Percentiles rank a stretch among this genome's conserved stretches.
Conservation (phyloP, 345 rosid species). For the Syzygium grande region DNA sequence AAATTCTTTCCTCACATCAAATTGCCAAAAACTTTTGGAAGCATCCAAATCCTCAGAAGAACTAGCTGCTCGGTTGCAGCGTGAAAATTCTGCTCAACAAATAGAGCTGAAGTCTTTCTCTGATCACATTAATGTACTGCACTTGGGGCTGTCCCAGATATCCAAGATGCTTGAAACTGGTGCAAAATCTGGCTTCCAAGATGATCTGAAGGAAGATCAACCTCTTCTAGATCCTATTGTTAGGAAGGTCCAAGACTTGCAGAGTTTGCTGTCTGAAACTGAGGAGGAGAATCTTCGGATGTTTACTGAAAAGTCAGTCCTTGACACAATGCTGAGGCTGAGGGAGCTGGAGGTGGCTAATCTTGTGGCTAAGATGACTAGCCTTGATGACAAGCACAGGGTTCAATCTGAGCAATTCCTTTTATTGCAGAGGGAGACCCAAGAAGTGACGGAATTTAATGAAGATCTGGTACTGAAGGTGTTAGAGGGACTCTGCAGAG, state of each 20-base stretch:
- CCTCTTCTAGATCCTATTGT: conserved; percentile 24
- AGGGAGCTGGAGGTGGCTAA: conserved; percentile 49
- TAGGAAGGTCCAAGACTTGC: conserved; percentile 45
- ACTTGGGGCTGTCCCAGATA: conserved; percentile 43
- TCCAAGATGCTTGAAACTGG: conserved; percentile 37
- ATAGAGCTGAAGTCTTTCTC: conserved; percentile 45
- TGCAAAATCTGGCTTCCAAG: conserved; percentile 18
- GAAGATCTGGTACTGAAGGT: conserved; percentile 47
- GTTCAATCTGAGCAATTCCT: conserved; percentile 34
- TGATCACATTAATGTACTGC: conserved; percentile 40
- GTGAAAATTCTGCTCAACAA: conserved; percentile 42
- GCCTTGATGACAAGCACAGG: conserved; percentile 35
- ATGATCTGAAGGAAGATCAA: conserved; percentile 34
- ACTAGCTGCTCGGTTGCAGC: conserved; percentile 45
- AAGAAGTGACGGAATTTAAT: conserved; percentile 25
- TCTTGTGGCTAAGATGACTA: conserved; percentile 37
- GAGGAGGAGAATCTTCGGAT: conserved; percentile 50
- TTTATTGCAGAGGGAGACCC: conserved; percentile 31
- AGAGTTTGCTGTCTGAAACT: conserved; percentile 32
- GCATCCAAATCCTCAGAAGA: conserved; percentile 51
- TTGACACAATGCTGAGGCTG: conserved; percentile 52
- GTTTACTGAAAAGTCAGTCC: conserved; percentile 49
- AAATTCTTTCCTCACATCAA: conserved; percentile 39
- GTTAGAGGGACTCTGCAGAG: conserved; percentile 42
- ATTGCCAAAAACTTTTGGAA: conserved; percentile 44